A percentile compares a stretch with the other conserved stretches of the same genome.
Evolutionary conservation across 352 stramenopile species (phyloP).

Genomic region (Phytophthora ohioensis): DNA sequence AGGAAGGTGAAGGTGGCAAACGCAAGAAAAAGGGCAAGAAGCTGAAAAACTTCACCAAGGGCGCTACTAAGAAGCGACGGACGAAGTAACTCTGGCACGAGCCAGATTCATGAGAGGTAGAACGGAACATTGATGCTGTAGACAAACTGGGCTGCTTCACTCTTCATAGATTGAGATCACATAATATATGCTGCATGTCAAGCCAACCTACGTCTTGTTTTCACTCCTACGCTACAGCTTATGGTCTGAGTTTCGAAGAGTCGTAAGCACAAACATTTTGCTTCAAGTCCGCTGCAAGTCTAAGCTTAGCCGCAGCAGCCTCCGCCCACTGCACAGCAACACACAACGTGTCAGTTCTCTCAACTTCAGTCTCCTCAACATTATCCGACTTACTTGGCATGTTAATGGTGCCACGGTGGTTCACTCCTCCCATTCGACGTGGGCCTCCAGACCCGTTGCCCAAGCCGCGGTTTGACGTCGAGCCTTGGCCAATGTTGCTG

Average conservation of each 20-base stretch:
- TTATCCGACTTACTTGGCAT: slow-evolving; percentile 55
- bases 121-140: slow-evolving; percentile 10
- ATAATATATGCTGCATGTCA: slow-evolving; percentile 46
- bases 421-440: slow-evolving; percentile 68
- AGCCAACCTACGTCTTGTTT: not conserved
- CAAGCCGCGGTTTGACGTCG: slow-evolving; percentile 28
- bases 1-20: slow-evolving; percentile 62
- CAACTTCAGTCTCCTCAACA: not conserved
- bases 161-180: slow-evolving; percentile 44
- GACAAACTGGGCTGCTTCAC: slow-evolving; percentile 7
- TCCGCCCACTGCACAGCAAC: slow-evolving; percentile 54
- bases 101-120: slow-evolving; percentile 19
- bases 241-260: slow-evolving; percentile 2
- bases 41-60: slow-evolving; percentile 82
- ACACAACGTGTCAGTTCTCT: slow-evolving; percentile 1
- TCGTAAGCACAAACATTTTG: not conserved
- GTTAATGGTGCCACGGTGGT: slow-evolving; percentile 59
- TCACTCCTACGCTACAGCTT: not conserved
- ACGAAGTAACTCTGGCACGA: slow-evolving; percentile 50
- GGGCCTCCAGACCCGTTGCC: slow-evolving; percentile 36
- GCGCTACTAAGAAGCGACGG: slow-evolving; percentile 66
- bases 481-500: slow-evolving; percentile 42
- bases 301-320: slow-evolving; percentile 54
- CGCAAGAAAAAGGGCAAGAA: slow-evolving; percentile 72
- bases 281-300: slow-evolving; percentile 4